Evolutionary conservation across 2,329 filamentous ascomycete genomes (phyloP), one percentile per base, ranked within the genome.

Genomic region (Tolypocladium tundrense): DNA sequence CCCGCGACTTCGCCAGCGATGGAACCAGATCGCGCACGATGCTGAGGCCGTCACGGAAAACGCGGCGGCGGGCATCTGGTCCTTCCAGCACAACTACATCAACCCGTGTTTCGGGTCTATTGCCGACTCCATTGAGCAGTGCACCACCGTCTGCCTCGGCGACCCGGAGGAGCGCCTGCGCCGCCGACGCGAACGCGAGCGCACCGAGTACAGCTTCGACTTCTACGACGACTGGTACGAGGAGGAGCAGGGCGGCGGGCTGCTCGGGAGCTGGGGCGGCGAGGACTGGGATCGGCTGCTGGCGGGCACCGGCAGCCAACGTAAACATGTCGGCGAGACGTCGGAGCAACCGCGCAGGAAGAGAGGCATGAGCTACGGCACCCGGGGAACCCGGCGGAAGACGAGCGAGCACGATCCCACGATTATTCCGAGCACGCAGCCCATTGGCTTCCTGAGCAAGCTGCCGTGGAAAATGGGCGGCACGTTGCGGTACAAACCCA

Each of bases 171-270:
- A 93, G 68, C 85, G 88, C 59, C 77, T 85, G 54, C 85, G 89
- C 37, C 84, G 90, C 58, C 74, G 78, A 52, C 79, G 87, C 60
- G 85, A 91, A 66, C 82, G 88, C 51, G 80, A 82, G 24, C 76
- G 81, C 10, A 75, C 91, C 35, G 92, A 97, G 73, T 84, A 88
- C 66, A 92, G 84, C 67, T 97, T 97, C 70, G 93, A 97, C 72
- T 97, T 97, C 71, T 97, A 97, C 75, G 93, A 97, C 72, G 93
- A 97, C 72, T 97, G 93, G 93, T 91, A 96, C 60, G 79, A 82
- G 57, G 81, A 83, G 54, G 76, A 79, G 57, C 72, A 75, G 55
- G 56, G 65, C 40, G 81, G 85, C 43, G 81, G 86, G 0, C 71
- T 93, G 53, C 75, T 92, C 56, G 87, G 81, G 51, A 74, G 84